Evolutionary conservation across 2,329 filamentous ascomycete genomes (phyloP).

Genomic region (Epichloe amarillans): DNA sequence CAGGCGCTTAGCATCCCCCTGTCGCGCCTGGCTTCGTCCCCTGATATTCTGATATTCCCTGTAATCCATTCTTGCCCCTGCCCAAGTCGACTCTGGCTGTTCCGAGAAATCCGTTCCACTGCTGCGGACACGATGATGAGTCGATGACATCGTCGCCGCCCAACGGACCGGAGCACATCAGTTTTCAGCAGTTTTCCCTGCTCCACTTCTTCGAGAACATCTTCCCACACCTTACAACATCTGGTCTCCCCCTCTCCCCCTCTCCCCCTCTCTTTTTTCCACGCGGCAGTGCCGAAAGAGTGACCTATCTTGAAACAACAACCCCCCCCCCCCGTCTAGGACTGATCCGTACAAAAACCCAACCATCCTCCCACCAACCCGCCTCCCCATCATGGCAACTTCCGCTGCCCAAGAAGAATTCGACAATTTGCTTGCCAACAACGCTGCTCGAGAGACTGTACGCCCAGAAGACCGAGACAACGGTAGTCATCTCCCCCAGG

Average conservation of each 20-base stretch:
- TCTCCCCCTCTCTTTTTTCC: conserved; percentile 6
- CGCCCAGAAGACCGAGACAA: conserved; percentile 48
- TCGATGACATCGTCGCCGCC: not conserved
- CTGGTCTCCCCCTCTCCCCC: not conserved
- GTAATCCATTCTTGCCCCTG: not conserved
- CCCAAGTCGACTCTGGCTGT: too few relatives aligned
- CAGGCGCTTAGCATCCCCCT: not conserved
- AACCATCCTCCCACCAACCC: not conserved
- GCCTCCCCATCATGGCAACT: conserved; percentile 36
- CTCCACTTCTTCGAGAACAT: conserved; percentile 21
- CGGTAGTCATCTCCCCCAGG: conserved; percentile 29
- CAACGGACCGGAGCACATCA: not conserved
- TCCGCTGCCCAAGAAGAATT: conserved; percentile 56
- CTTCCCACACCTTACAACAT: conserved; percentile 11
- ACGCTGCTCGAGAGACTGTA: conserved; percentile 28
- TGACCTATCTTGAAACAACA: conserved; percentile 1
- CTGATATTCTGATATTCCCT: not conserved
- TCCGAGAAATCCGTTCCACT: too few relatives aligned
- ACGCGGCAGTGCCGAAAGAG: conserved; percentile 1
- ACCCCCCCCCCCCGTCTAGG: not conserved
- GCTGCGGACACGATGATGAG: not conserved
- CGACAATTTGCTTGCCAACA: conserved; percentile 46
- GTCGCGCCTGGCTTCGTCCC: not conserved
- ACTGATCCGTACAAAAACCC: conserved; percentile 2
- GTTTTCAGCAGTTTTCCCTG: not conserved